Evolutionary conservation across 2,329 filamentous ascomycete genomes (phyloP), one percentile per base, ranked within the genome.

Genomic region (Cercospora sesami): DNA sequence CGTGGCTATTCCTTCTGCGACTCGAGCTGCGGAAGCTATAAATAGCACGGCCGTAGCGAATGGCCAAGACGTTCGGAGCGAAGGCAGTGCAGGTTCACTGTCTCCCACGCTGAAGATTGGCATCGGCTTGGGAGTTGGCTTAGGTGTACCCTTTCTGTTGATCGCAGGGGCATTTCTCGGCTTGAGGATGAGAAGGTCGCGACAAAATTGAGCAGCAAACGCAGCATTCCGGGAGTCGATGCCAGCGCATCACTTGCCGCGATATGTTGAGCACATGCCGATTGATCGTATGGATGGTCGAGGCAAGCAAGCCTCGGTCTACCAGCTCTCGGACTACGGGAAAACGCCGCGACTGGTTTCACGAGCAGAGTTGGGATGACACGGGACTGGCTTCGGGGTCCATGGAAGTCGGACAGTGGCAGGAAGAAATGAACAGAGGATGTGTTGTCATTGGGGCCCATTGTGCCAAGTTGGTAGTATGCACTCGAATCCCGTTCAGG

Each of bases 51-150:
- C 23, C 12, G 23, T 12, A 51, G 5, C 60, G 26, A 21, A 53
- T 53, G 14, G 10, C 10, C 12, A 23, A 18, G 26, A 63, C 14
- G 7, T 30, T 28, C 48, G n/a, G 23, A 62, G 58, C 31, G 58
- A 42, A 26, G 30, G 30, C 12, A 60, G 16, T 26, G 30, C n/a
- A 39, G 36, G 5, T 21, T 12, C 31, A n/a, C 14, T 26, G 58
- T 42, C 60, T 10, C 60, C 45, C 10, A 48, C 39, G 23, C 26
- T 63, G 18, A 63, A 33, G 39, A 63, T 51, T 48, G 60, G 60
- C 39, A 30, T 63, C 33, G 60, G 60, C n/a, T 5, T 63, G 8
- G 60, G 60, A 8, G 28, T 63, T 2, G 60, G 39, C 12, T 42
- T 63, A 14, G 60, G 60, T 2, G 60, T 48, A 23, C 58, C 58